Conservation (phyloP, 768 basidiomycete species). For the Lactarius hengduanensis region DNA sequence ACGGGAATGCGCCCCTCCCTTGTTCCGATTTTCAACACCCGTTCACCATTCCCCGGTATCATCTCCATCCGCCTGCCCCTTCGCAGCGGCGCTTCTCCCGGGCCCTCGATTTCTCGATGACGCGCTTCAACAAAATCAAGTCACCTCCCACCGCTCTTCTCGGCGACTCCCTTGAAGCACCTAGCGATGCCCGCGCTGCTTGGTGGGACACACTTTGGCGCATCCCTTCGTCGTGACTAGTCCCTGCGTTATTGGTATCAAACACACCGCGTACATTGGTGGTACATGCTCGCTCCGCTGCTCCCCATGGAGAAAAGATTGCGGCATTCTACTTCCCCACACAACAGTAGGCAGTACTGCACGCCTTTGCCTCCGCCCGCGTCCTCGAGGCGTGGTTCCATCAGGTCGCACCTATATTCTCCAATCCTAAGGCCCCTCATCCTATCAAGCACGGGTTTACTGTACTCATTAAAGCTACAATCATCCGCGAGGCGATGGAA, state of each 20-base stretch:
- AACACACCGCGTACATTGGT: conserved; percentile 15
- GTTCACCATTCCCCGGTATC: conserved; percentile 53
- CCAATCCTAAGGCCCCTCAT: neutral
- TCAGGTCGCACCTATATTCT: conserved; percentile 9
- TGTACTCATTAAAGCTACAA: conserved; percentile 20
- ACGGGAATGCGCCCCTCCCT: conserved; percentile 53
- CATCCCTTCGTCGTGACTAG: conserved; percentile 15
- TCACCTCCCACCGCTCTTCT: conserved; percentile 50
- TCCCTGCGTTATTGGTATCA: conserved; percentile 20
- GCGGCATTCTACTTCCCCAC: conserved; percentile 16
- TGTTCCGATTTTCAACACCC: conserved; percentile 53
- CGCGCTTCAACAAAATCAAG: conserved; percentile 52
- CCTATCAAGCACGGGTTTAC: conserved; percentile 16
- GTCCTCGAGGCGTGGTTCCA: conserved; percentile 20
- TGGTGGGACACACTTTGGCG: conserved; percentile 52
- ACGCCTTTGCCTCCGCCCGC: conserved; percentile 13
- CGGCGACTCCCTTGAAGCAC: conserved; percentile 39
- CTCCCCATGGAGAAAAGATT: conserved; percentile 3
- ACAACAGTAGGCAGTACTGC: conserved; percentile 18
- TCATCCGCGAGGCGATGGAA: conserved; percentile 13
- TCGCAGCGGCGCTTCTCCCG: conserved; percentile 52
- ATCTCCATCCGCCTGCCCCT: conserved; percentile 47
- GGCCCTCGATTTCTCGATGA: conserved; percentile 58
- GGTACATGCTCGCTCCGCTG: conserved; percentile 17
- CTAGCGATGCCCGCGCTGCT: conserved; percentile 44